Base-by-base conservation (phyloP, 192 early-diverging fungal species). In the Backusella westeae region DNA sequence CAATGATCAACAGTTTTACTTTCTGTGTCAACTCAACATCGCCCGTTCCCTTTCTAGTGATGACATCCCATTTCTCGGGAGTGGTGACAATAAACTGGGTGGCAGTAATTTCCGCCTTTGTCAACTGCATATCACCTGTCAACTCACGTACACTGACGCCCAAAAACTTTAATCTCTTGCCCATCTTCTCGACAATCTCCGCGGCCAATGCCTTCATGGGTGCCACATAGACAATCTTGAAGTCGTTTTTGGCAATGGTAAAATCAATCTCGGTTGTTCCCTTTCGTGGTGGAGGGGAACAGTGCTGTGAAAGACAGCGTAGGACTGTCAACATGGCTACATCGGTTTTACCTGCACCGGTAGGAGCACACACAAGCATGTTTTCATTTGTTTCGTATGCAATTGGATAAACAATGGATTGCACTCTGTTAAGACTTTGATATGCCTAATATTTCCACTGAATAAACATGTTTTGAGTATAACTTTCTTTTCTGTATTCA, bases 41-140 rank as follows among this genome's bases (percentile, higher is more conserved):
- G 26, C 98, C 97, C 19, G 91, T 93, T 44, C 91, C 88, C 81
- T 99, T 99, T 74, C 98, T 90, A 23, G 98, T 99, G 10, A 99
- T 96, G 12, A 98, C 98, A 85, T 99, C 98, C 98, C 98, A 99
- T 71, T 98, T 99, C 81, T 99, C 98, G 0, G 98, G 98, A 0
- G 98, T 99, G 6, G 97, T 99, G 34, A 99, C 97, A 83, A 99
- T 96, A 76, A 99, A 96, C 82, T 99, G 96, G 2, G 97, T 99
- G 23, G 89, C 90, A 34, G 85, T 87, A 34, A 99, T 94, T 83
- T 99, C 97, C 3, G 93, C 86, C 77, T 97, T 97, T 9, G 98
- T 98, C 74, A 99, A 84, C 81, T 98, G 97, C 95, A 98, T 98
- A 84, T 99, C 97, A 72, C 98, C 91, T 4, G 97, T 99, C 78